Evolutionary conservation across 2,329 filamentous ascomycete species (phyloP).

Genomic region (Cladosporium oxysporum): DNA sequence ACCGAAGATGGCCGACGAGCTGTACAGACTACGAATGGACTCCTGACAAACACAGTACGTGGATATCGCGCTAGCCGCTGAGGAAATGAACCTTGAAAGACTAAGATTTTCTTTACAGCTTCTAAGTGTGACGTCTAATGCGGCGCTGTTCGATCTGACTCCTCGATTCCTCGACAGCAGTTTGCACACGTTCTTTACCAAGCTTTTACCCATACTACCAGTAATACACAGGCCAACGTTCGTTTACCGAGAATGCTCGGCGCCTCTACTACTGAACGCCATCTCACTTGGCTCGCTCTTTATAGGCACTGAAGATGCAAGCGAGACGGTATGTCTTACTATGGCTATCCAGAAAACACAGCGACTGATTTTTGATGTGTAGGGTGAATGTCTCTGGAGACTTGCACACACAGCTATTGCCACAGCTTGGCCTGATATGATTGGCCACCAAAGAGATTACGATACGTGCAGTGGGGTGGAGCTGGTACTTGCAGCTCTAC

Average conservation of each 20-base stretch:
- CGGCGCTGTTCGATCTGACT: background rate
- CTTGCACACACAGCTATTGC: constrained; percentile 2
- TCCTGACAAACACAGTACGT: constrained; percentile 7
- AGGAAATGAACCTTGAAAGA: background rate
- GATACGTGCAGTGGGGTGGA: constrained; percentile 2
- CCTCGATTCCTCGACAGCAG: background rate
- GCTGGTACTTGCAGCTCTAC: background rate
- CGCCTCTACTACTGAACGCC: background rate
- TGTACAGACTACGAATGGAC: constrained; percentile 2
- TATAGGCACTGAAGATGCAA: background rate
- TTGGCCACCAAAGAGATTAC: background rate
- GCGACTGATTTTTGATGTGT: background rate
- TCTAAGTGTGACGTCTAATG: constrained; percentile 1
- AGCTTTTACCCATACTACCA: background rate
- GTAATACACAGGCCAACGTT: background rate
- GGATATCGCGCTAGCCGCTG: background rate
- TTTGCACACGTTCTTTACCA: background rate
- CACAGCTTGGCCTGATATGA: constrained; percentile 1
- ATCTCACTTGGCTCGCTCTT: constrained; percentile 2
- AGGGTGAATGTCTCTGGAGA: constrained; percentile 4
- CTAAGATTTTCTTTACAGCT: background rate
- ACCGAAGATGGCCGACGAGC: constrained; percentile 1
- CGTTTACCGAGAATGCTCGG: constrained; percentile 2
- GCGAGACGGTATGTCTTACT: background rate
- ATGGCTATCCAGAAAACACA: too few species aligned